A percentile compares a stretch with the other conserved stretches of the same genome.
Conservation (phyloP, 352 stramenopile species). For the Pythium rhizo-oryzae region DNA sequence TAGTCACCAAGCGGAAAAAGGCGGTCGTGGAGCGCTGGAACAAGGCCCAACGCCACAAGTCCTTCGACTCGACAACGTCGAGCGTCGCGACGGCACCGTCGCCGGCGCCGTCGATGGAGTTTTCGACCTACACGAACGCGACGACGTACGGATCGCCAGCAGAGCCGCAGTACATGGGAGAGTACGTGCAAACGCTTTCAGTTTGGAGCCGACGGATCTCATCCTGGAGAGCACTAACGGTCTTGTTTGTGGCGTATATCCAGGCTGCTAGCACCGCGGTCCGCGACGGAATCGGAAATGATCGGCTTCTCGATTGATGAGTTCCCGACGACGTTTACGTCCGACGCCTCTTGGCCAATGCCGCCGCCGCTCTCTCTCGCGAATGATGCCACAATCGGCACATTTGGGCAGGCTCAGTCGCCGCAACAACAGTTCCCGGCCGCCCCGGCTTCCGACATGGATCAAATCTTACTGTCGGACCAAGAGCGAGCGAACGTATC, state of each 20-base stretch:
- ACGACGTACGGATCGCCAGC: conserved; percentile 41
- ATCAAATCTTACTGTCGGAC: conserved; percentile 56
- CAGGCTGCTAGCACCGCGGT: conserved; percentile 21
- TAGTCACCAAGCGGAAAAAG: conserved; percentile 70
- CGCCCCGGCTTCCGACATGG: conserved; percentile 14
- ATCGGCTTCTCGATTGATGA: conserved; percentile 73
- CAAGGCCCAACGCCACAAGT: conserved; percentile 66
- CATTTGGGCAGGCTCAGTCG: conserved; percentile 6
- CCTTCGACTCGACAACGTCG: conserved; percentile 63
- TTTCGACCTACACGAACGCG: conserved; percentile 27
- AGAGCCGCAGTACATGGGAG: conserved; percentile 50
- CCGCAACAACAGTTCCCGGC: neutral
- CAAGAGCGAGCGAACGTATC: conserved; percentile 64
- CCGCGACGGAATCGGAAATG: conserved; percentile 55
- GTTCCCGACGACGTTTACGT: conserved; percentile 54
- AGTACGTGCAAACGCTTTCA: too few relatives aligned
- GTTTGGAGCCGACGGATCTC: neutral
- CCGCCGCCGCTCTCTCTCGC: conserved; percentile 25
- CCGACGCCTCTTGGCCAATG: conserved; percentile 46
- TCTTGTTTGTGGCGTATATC: neutral
- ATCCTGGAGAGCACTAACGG: neutral
- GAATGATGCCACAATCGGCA: conserved; percentile 27
- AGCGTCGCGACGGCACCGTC: conserved; percentile 33
- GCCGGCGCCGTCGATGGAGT: conserved; percentile 46
- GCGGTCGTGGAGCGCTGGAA: conserved; percentile 56